These are phyloP conservation scores for Dryas drummondii DNA, from an alignment of 306 rosid species.

Conservation along the genomic window DNA sequence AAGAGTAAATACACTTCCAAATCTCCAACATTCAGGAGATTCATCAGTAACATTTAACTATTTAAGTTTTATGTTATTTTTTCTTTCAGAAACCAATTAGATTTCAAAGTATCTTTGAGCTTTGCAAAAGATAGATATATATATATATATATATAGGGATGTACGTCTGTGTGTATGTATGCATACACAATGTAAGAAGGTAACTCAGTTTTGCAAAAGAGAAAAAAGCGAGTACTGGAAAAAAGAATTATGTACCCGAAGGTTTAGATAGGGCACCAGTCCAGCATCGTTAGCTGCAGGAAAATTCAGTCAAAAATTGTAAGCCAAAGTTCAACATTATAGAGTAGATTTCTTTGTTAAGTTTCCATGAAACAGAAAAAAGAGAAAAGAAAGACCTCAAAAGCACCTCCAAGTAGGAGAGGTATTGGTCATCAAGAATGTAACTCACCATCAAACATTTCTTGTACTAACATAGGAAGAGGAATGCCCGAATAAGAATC, in stretches of 20 bases:
- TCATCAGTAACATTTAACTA: background rate
- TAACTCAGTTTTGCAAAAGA: background rate
- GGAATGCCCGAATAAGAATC: conserved; percentile 34
- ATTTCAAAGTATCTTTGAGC: background rate
- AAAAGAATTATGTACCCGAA: conserved; percentile 9
- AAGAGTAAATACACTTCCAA: background rate
- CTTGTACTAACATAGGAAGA: conserved; percentile 30
- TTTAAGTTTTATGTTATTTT: too few species aligned
- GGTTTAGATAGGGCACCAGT: conserved; percentile 22
- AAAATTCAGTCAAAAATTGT: background rate
- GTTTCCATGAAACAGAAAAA: background rate
- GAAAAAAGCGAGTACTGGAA: background rate
- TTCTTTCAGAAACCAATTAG: background rate
- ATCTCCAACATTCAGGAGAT: background rate
- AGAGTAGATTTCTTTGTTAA: background rate
- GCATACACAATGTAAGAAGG: too few species aligned
- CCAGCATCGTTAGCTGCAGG: conserved; percentile 16
- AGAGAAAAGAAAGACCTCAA: background rate
- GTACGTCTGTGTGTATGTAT: too few species aligned
- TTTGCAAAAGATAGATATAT: too few species aligned
- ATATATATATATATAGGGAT: too few species aligned
- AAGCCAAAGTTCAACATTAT: background rate
- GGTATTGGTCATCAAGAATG: background rate
- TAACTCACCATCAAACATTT: conserved; percentile 21
- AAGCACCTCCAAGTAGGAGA: too few species aligned